These are phyloP conservation scores for Fonsecaea multimorphosa DNA, from an alignment of 2,329 filamentous ascomycete species.

Conservation along the genomic window DNA sequence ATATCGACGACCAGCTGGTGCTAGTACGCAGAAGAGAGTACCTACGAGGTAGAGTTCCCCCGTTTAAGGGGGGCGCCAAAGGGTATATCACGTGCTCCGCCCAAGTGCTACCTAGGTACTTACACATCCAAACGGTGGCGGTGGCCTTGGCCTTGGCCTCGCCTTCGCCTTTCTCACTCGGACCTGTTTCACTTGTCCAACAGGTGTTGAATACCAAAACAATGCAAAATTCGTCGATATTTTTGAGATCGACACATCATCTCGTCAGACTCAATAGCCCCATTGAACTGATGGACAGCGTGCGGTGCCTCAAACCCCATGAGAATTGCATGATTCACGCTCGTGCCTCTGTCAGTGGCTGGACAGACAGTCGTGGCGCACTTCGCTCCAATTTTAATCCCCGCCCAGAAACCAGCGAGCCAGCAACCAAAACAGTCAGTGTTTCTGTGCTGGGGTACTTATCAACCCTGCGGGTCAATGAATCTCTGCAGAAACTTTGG, in stretches of 20 bases:
- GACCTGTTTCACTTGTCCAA: too few species aligned
- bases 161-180: not conserved
- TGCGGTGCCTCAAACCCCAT: not conserved
- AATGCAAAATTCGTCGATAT: not conserved
- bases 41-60: not conserved
- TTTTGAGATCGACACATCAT: not conserved
- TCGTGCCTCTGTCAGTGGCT: not conserved
- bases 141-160: not conserved
- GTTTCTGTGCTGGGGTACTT: not conserved
- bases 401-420: slow-evolving; percentile 18
- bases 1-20: not conserved
- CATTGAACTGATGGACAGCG: not conserved
- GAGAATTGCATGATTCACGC: not conserved
- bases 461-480: slow-evolving; percentile 5
- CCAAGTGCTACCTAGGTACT: not conserved
- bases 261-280: not conserved
- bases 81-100: not conserved
- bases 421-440: slow-evolving; percentile 5
- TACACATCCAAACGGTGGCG: not conserved
- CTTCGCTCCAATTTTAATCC: slow-evolving; percentile 12
- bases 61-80: not conserved
- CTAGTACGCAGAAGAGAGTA: not conserved
- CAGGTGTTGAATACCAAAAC: not conserved
- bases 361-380: slow-evolving; percentile 2
- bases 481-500: slow-evolving; percentile 1